A percentile compares a stretch with the other conserved stretches of the same genome.
Evolutionary conservation across 2,329 filamentous ascomycete genomes (phyloP).

Genomic region (Cladophialophora immunda): DNA sequence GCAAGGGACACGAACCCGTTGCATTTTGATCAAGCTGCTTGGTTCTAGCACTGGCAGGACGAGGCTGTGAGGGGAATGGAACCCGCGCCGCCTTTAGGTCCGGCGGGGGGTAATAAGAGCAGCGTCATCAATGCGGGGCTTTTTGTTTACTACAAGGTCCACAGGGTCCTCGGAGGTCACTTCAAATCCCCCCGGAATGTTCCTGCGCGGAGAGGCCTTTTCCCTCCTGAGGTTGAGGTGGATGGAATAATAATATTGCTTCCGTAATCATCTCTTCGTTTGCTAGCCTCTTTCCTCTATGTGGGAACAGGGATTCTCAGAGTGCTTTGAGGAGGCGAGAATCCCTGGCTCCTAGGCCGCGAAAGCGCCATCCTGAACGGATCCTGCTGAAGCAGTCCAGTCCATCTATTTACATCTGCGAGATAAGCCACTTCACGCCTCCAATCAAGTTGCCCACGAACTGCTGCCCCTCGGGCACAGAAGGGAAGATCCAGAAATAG

Average conservation of each 20-base stretch:
- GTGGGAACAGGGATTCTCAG: not conserved
- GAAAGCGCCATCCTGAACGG: not conserved
- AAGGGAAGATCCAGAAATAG: slow-evolving; percentile 41
- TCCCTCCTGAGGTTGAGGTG: not conserved
- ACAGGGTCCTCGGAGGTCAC: no score
- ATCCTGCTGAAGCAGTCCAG: not conserved
- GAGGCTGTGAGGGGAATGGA: slow-evolving; percentile 8
- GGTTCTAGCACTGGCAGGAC: not conserved
- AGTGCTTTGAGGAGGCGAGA: not conserved
- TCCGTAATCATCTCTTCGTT: not conserved
- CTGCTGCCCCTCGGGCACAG: slow-evolving; percentile 37
- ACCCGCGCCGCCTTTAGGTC: not conserved
- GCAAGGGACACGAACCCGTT: not conserved
- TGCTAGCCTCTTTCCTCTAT: not conserved
- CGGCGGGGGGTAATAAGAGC: not conserved
- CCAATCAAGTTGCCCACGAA: slow-evolving; percentile 37
- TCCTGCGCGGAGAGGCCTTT: not conserved
- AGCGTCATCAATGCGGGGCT: not conserved
- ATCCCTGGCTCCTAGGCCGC: not conserved
- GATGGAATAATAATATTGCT: not conserved
- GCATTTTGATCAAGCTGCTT: not conserved
- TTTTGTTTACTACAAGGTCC: not conserved
- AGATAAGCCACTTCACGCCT: slow-evolving; percentile 38
- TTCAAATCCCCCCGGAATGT: not conserved
- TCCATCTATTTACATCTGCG: slow-evolving; percentile 24